phyloP scores from a whole-genome alignment of 768 basidiomycete species.

The Psilocybe azurescens region DNA sequence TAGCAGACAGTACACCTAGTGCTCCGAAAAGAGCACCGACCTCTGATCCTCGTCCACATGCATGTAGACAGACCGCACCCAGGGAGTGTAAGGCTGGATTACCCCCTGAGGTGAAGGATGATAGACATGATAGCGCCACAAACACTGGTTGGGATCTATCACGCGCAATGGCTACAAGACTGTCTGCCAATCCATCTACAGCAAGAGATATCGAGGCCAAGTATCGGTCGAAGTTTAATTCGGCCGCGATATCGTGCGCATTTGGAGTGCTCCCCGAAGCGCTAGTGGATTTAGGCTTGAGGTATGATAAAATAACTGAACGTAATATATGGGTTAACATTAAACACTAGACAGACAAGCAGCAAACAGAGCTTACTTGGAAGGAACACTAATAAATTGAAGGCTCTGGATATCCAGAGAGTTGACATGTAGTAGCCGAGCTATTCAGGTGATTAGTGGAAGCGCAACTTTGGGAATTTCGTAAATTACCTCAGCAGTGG shows the following conservation, averaged over 20 bases:
- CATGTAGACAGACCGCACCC: slow-evolving; percentile 69
- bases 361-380: slow-evolving; percentile 54
- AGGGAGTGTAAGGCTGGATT: slow-evolving; percentile 76
- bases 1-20: slow-evolving; percentile 68
- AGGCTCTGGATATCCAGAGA: slow-evolving; percentile 66
- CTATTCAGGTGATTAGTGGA: slow-evolving; percentile 31
- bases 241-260: slow-evolving; percentile 55
- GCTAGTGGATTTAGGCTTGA: slow-evolving; percentile 56
- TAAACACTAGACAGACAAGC: neutral
- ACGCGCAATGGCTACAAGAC: slow-evolving; percentile 59
- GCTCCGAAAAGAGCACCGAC: slow-evolving; percentile 75
- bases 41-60: slow-evolving; percentile 47
- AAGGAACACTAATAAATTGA: slow-evolving; percentile 69
- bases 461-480: neutral
- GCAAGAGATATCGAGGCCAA: slow-evolving; percentile 68
- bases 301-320: slow-evolving; percentile 62
- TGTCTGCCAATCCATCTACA: slow-evolving; percentile 70
- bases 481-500: slow-evolving; percentile 51
- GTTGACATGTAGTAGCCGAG: slow-evolving; percentile 79
- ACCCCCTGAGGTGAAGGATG: slow-evolving; percentile 70
- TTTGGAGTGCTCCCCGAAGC: slow-evolving; percentile 31
- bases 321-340: neutral
- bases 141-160: slow-evolving; percentile 59
- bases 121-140: slow-evolving; percentile 62
- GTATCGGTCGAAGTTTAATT: slow-evolving; percentile 72